A percentile compares a stretch with the other conserved stretches of the same genome.
Conservation (phyloP, 1,139 yeast genomes). For the Yamadazyma membranifaciens region DNA sequence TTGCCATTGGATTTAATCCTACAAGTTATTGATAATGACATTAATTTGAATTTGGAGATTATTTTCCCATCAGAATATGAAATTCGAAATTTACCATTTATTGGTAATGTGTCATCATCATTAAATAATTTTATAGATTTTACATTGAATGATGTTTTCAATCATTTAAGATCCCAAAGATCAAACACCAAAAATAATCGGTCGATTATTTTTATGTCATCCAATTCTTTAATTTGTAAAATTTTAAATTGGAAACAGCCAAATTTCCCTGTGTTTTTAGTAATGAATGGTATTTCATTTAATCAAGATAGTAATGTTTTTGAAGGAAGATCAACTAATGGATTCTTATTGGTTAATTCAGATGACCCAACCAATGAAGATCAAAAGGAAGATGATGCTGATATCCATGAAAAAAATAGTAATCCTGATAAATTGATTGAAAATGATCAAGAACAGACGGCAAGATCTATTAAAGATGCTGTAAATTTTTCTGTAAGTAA, state of each 20-base stretch:
- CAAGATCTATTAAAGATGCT: slow-evolving; percentile 48
- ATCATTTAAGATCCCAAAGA: slow-evolving; percentile 64
- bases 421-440: slow-evolving; percentile 19
- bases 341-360: slow-evolving; percentile 30
- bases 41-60: slow-evolving; percentile 76
- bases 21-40: slow-evolving; percentile 49
- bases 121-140: slow-evolving; percentile 76
- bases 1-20: slow-evolving; percentile 67
- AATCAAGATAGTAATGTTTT: slow-evolving; percentile 26
- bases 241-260: slow-evolving; percentile 98
- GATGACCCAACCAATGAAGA: slow-evolving; percentile 11
- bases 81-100: slow-evolving; percentile 51
- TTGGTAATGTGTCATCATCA: slow-evolving; percentile 44
- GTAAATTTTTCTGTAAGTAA: slow-evolving; percentile 73
- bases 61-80: slow-evolving; percentile 78
- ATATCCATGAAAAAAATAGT: slow-evolving; percentile 23
- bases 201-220: slow-evolving; percentile 78
- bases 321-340: slow-evolving; percentile 45
- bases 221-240: slow-evolving; percentile 86
- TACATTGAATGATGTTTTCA: slow-evolving; percentile 69
- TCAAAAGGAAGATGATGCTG: slow-evolving; percentile 20
- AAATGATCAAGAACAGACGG: slow-evolving; percentile 39
- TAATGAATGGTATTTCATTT: slow-evolving; percentile 64
- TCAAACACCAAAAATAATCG: slow-evolving; percentile 37
- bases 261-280: slow-evolving; percentile 88